Base-by-base conservation (phyloP, 2,329 filamentous ascomycete species). In the Diaporthe vaccinii region DNA sequence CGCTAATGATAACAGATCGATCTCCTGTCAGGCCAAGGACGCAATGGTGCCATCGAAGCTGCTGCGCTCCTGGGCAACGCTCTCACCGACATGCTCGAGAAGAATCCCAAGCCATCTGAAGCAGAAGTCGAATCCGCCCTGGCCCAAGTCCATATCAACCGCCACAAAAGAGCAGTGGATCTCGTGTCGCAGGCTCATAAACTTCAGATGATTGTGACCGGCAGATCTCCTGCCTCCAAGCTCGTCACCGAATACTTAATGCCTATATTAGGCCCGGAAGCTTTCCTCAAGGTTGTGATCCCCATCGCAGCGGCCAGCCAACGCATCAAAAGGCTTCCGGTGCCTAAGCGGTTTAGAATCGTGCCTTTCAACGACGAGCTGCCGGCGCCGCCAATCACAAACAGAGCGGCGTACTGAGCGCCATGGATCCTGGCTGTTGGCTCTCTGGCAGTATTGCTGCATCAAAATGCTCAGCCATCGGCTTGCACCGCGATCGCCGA, bases 341-440 rank as follows among this genome's bases (percentile, higher is more conserved):
- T 62, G 4, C 36, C 59, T 25, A 62, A 28, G 31, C 36, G 59
- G n/a, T 25, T n/a, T 8, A 14, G 59, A 8, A 25, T 41, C 22
- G 41, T 62, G n/a, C 59, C 59, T 25, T 62, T 41, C 22, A 14
- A n/a, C 36, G 59, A 62, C 36, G 59, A 62, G 36, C 59, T 62
- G 10, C 59, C 59, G 17, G 22, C 59, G n/a, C 12, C 0, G 2
- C 59, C 59, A 15, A 34, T 62, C 20, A 44, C 22, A 28, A 28
- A 22, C 36, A 44, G 2, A 17, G 22, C 25, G 7, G 59, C 36
- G 22, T 62, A 39, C 59, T 62, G 59, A 39, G 49, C 49, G n/a
- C 49, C 49, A 15, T 53, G 49, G 49, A 7, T 53, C n/a, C 9
- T 53, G 12, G 28, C 49, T 7, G 49, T 53, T 53, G 49, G 49